Evolutionary conservation across 345 rosid genomes (phyloP).

Genomic region (Rhodamnia rubescens): DNA sequence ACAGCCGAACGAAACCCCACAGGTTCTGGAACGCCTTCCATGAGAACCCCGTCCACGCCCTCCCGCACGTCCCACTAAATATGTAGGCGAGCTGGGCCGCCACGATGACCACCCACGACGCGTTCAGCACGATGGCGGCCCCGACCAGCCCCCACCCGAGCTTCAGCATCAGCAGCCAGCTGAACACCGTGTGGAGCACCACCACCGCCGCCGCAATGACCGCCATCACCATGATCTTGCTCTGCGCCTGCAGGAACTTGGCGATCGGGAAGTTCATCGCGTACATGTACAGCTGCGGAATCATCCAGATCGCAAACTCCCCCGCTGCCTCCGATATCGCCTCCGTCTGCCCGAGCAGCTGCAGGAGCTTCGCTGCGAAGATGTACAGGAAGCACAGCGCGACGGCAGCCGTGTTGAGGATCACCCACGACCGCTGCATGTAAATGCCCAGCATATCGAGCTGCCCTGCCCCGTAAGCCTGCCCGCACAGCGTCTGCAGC

Average conservation of each 20-base stretch:
- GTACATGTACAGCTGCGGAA: constrained; percentile 80
- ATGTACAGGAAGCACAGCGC: constrained; percentile 49
- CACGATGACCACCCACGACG: constrained; percentile 25
- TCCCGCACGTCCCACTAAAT: constrained; percentile 43
- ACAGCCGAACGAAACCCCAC: constrained; percentile 26
- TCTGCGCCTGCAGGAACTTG: constrained; percentile 78
- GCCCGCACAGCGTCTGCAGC: constrained; percentile 86
- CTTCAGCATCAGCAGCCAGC: constrained; percentile 45
- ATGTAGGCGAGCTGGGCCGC: constrained; percentile 41
- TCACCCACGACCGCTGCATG: constrained; percentile 83
- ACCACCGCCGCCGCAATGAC: constrained; percentile 37
- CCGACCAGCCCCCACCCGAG: constrained; percentile 27
- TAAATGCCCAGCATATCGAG: constrained; percentile 78
- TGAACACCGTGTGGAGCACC: constrained; percentile 37
- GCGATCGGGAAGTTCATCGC: constrained; percentile 63
- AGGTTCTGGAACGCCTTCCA: constrained; percentile 26
- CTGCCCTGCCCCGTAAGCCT: constrained; percentile 82
- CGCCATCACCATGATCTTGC: constrained; percentile 79
- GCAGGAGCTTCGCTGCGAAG: constrained; percentile 41
- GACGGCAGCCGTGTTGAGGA: constrained; percentile 27
- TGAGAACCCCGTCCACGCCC: constrained; percentile 38
- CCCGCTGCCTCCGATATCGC: constrained; percentile 58
- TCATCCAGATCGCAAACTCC: constrained; percentile 52
- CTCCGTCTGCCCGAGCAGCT: constrained; percentile 49
- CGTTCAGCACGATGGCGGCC: constrained; percentile 20